Evolutionary conservation across 208 protist species (phyloP), one percentile per base, ranked within the genome.

Genomic region (Trypanosoma cruzi): DNA sequence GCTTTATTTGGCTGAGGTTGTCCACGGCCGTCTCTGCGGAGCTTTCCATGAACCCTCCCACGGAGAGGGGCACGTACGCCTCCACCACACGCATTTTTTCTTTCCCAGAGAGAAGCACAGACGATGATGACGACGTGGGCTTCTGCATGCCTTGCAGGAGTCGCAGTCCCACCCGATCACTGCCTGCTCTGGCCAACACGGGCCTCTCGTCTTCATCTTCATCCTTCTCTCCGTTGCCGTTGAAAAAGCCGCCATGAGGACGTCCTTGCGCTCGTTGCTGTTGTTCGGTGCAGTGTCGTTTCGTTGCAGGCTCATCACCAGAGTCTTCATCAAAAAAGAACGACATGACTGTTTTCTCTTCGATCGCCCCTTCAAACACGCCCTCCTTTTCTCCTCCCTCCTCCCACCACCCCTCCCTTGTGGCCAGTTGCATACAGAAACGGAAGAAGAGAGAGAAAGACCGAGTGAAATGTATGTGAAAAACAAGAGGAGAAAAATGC

Each of bases 51-150:
- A 96, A 96, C 34, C 90, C 87, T 34, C 87, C 87, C 1, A 81
- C 84, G 57, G 84, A 90, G 29, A 96, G 72, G 18, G 90, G 90
- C n/a, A 75, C 74, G 68, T 96, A 96, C 13, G 75, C 64, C 68
- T 90, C 81, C 31, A 92, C 90, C 7, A 85, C 72, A 37, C n/a
- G 26, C 34, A 73, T 64, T 34, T 60, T 63, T 40, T 40, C 1
- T 5, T 14, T 1, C 28, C 5, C 1, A 34, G 54, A 31, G 5
- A 29, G 13, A 32, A 24, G 37, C 6, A 20, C 16, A 11, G 29
- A 54, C n/a, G 42, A 62, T 22, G 29, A 53, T 4, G 53, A 18
- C 8, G 58, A 34, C 37, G 49, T 24, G 22, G 77, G 64, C 1
- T 46, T 36, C 64, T 89, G 79, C 86, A 92, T 92, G 56, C 68